phyloP scores from a whole-genome alignment of 2,329 filamentous ascomycete species.

The Fusarium sambucinum region DNA sequence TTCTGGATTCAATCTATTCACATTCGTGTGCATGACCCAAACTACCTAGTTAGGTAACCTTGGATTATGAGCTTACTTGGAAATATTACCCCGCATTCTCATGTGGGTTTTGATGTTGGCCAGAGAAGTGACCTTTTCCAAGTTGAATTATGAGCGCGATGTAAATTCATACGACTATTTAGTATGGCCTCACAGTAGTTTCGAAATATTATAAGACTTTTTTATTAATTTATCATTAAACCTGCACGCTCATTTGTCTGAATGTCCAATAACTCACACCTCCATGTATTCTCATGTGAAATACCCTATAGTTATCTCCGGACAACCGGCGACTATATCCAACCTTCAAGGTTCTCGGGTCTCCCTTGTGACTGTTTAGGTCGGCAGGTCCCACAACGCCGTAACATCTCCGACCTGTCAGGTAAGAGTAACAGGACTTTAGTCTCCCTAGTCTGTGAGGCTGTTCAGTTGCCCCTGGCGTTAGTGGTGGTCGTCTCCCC shows the following conservation, averaged over 20 bases:
- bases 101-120: background rate
- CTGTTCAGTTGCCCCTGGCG: slow-evolving; percentile 17
- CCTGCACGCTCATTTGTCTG: background rate
- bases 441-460: background rate
- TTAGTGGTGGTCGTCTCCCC: slow-evolving; percentile 5
- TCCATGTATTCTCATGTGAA: no score
- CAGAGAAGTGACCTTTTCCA: background rate
- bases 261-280: background rate
- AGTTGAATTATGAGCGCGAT: background rate
- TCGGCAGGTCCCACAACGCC: slow-evolving; percentile 27
- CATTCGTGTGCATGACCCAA: background rate
- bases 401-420: slow-evolving; percentile 35
- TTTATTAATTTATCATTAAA: background rate
- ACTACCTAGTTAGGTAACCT: no score
- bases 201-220: background rate
- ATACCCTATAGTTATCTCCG: slow-evolving; percentile 10
- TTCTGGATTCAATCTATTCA: slow-evolving; percentile 2
- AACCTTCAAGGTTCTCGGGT: slow-evolving; percentile 36
- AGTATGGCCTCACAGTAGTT: background rate
- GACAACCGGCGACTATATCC: slow-evolving; percentile 5
- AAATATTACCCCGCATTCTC: slow-evolving; percentile 9
- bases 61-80: background rate
- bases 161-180: background rate
- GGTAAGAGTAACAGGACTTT: background rate
- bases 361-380: slow-evolving; percentile 4